Percentiles rank a stretch among this genome's conserved stretches.
Evolutionary conservation across 768 basidiomycete genomes (phyloP).

Genomic region (Phanerochaete carnosa): DNA sequence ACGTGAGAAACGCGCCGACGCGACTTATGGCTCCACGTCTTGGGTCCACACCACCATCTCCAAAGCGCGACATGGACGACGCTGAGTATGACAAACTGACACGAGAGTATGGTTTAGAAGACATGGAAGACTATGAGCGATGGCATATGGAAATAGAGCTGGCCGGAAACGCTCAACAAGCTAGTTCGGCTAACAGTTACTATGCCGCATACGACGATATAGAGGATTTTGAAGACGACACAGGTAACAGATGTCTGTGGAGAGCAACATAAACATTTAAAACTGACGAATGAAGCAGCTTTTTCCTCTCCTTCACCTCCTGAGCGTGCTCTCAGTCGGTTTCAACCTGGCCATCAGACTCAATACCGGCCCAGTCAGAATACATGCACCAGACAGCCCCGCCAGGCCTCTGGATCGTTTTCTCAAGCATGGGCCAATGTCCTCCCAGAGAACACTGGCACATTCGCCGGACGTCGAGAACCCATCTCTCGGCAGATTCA

Average conservation of each 20-base stretch:
- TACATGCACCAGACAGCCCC: background rate
- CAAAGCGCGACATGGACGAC: slow-evolving; percentile 9
- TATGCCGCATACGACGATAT: slow-evolving; percentile 9
- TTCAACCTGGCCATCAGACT: slow-evolving; percentile 1
- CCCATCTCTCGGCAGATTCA: too few species aligned
- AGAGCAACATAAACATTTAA: slow-evolving; percentile 4
- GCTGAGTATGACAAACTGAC: slow-evolving; percentile 10
- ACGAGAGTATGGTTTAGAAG: slow-evolving; percentile 17
- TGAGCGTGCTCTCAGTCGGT: slow-evolving; percentile 18
- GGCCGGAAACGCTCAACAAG: background rate
- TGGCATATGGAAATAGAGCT: background rate
- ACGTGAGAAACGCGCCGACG: slow-evolving; percentile 12
- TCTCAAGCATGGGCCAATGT: too few species aligned
- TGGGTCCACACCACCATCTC: background rate
- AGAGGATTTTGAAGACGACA: slow-evolving; percentile 17
- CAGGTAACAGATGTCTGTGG: slow-evolving; percentile 24
- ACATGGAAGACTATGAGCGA: slow-evolving; percentile 7
- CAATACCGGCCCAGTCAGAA: background rate
- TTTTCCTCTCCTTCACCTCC: slow-evolving; percentile 35
- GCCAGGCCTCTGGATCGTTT: background rate
- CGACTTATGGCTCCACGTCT: background rate
- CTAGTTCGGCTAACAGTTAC: background rate
- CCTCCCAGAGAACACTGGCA: too few species aligned
- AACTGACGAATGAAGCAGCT: slow-evolving; percentile 23
- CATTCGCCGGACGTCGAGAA: too few species aligned